phyloP scores from a whole-genome alignment of 345 rosid species.

The Populus deltoides region DNA sequence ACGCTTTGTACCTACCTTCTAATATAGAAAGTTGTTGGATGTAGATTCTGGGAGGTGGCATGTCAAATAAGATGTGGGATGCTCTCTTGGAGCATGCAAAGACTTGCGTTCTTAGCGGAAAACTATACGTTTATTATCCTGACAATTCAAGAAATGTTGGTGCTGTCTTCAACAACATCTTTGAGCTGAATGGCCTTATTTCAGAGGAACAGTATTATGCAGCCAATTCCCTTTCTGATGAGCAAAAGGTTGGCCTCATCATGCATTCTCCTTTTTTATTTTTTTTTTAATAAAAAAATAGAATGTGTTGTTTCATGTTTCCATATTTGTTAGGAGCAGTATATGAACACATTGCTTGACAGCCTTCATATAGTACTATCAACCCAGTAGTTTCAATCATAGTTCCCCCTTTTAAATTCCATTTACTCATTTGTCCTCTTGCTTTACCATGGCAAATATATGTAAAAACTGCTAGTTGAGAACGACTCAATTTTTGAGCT shows the following conservation, averaged over 20 bases:
- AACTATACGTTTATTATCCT: constrained; percentile 76
- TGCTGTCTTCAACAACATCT: constrained; percentile 80
- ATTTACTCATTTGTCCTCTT: too few species aligned
- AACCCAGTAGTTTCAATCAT: too few species aligned
- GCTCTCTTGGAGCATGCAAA: constrained; percentile 93
- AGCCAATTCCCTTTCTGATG: constrained; percentile 77
- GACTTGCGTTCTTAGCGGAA: constrained; percentile 83
- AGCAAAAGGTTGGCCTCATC: constrained; percentile 67
- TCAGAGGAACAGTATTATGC: constrained; percentile 79
- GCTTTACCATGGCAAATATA: too few species aligned
- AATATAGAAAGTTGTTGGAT: constrained; percentile 20
- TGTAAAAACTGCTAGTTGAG: too few species aligned
- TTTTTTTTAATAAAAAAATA: not conserved
- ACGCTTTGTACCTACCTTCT: constrained; percentile 19
- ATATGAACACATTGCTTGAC: too few species aligned
- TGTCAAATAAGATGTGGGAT: constrained; percentile 99
- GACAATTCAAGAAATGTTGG: constrained; percentile 81
- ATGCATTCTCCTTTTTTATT: not conserved
- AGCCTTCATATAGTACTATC: too few species aligned
- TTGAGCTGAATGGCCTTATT: constrained; percentile 77
- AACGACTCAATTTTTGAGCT: not conserved
- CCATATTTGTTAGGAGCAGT: not conserved
- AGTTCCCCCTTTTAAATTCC: too few species aligned
- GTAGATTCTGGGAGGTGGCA: constrained; percentile 97
- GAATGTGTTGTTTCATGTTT: not conserved